Conservation (phyloP, 257 asterid species). For the Thymus quinquecostatus region DNA sequence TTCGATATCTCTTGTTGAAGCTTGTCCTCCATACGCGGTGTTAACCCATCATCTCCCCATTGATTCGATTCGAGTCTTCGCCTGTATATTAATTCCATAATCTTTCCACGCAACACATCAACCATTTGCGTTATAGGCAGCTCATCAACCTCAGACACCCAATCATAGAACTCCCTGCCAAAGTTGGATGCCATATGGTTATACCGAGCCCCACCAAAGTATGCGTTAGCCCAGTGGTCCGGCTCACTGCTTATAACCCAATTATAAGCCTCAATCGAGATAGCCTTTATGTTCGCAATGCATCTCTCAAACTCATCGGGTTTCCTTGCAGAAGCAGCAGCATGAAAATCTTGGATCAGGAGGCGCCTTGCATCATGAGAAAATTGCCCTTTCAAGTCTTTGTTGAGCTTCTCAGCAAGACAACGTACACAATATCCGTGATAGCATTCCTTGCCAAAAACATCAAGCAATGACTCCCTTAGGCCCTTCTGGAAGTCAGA, state of each 20-base stretch:
- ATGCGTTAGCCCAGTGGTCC: slow-evolving; percentile 88
- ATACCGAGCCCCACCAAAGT: slow-evolving; percentile 81
- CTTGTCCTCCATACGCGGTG: slow-evolving; percentile 85
- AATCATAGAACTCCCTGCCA: slow-evolving; percentile 83
- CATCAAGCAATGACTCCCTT: slow-evolving; percentile 62
- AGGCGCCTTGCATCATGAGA: slow-evolving; percentile 99
- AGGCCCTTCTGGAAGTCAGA: slow-evolving; percentile 92
- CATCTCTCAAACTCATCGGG: slow-evolving; percentile 66
- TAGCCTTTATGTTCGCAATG: slow-evolving; percentile 86
- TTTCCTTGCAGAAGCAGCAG: slow-evolving; percentile 88
- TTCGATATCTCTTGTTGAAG: slow-evolving; percentile 73
- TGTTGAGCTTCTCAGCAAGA: slow-evolving; percentile 93
- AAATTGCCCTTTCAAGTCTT: slow-evolving; percentile 87
- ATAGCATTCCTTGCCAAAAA: slow-evolving; percentile 81
- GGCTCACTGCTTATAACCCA: slow-evolving; percentile 90
- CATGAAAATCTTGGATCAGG: slow-evolving; percentile 88
- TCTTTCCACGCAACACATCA: slow-evolving; percentile 87
- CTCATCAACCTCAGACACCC: slow-evolving; percentile 97
- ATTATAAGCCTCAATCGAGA: slow-evolving; percentile 88
- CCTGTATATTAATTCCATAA: slow-evolving; percentile 83
- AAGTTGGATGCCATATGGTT: slow-evolving; percentile 88
- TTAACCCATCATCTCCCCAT: slow-evolving; percentile 81
- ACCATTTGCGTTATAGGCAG: slow-evolving; percentile 97
- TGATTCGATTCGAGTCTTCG: slow-evolving; percentile 78
- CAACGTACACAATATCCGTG: slow-evolving; percentile 90